Base-by-base conservation (phyloP, 1,284 basidiomycete species). In the Trichosporon ovoides region DNA sequence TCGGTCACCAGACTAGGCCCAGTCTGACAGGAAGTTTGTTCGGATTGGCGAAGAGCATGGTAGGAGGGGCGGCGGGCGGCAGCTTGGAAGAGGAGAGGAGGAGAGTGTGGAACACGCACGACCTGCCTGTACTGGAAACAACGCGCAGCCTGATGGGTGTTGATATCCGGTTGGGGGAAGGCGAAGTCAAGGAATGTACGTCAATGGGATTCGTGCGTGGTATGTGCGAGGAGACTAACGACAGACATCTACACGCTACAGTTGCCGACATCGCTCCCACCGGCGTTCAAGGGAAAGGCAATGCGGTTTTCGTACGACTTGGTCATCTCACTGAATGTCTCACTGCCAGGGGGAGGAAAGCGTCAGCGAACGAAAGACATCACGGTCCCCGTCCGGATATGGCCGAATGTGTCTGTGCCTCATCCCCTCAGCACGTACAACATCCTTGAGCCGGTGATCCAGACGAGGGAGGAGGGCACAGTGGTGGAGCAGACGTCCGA, bases 261-360 rank as follows among this genome's bases (percentile, higher is more conserved):
- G 2, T 78, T 97, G 1, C 93, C 95, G 0, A 79, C 84, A 5
- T 84, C 84, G 57, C 80, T 98, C 0, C 95, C 95, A 0, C 95
- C 95, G 0, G 91, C 93, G 0, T 96, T 89, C 78, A 83, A 84
- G 38, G 95, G 95, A 2, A 86, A 87, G 53, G 82, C 86, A 1
- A 81, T 97, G 62, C 83, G 82, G 66, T 94, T 98, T 73, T 86
- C 87, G 10, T 98, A 98, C 73, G 87, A 91, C 66, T 83, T 98
- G 11, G 81, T 89, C 11, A 82, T 98, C 1, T 92, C 93, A 1
- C 69, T 75, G 56, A 72, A 68, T 31, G 66, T 75, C 13, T 62
- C 61, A 0, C 50, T 74, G 9, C 69, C 72, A 0, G 71, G 71
- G 1, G 63, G 61, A 19, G 70, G 65, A 2, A 67, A 68, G 48